A percentile compares a stretch with the other conserved stretches of the same genome.
These are phyloP conservation scores for Nannochloris sp. DNA, from an alignment of 139 green algal species.

Conservation along the genomic window DNA sequence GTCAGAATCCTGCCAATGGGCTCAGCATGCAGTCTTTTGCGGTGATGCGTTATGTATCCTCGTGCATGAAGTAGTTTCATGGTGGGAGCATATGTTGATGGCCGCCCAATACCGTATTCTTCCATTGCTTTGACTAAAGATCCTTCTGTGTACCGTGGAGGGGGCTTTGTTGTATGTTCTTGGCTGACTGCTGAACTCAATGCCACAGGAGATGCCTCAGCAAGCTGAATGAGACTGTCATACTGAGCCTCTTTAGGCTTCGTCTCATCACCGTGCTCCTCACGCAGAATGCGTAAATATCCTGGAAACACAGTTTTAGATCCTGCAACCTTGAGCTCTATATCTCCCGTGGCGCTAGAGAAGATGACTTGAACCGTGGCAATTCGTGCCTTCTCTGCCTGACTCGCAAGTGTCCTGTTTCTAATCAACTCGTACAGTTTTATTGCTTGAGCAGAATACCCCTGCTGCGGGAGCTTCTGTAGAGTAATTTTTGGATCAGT, in stretches of 20 bases:
- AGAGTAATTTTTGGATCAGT: conserved; percentile 34
- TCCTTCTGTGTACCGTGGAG: conserved; percentile 55
- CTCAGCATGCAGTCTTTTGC: conserved; percentile 42
- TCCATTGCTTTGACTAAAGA: conserved; percentile 75
- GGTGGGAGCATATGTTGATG: conserved; percentile 85
- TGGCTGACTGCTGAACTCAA: conserved; percentile 1
- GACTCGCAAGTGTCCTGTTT: conserved; percentile 62
- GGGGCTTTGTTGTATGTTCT: conserved; percentile 67
- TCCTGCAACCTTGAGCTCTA: conserved; percentile 39
- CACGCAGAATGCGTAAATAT: conserved; percentile 29
- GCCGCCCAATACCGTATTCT: conserved; percentile 78
- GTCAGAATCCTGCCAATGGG: conserved; percentile 55
- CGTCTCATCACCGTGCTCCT: background rate
- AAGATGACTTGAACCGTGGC: conserved; percentile 42
- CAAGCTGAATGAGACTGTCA: conserved; percentile 11
- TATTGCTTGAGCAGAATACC: conserved; percentile 9
- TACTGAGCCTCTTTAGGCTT: conserved; percentile 1
- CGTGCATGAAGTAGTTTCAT: conserved; percentile 63
- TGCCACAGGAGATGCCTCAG: background rate
- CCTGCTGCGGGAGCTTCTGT: conserved; percentile 11
- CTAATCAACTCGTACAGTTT: conserved; percentile 86
- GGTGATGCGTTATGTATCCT: conserved; percentile 50
- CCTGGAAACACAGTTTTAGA: conserved; percentile 40
- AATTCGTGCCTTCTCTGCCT: conserved; percentile 53
- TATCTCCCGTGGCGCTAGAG: conserved; percentile 5